A percentile compares a stretch with the other conserved stretches of the same genome.
These are phyloP conservation scores for Cladosporium sp. DNA, from an alignment of 2,329 filamentous ascomycete genomes.

Conservation along the genomic window DNA sequence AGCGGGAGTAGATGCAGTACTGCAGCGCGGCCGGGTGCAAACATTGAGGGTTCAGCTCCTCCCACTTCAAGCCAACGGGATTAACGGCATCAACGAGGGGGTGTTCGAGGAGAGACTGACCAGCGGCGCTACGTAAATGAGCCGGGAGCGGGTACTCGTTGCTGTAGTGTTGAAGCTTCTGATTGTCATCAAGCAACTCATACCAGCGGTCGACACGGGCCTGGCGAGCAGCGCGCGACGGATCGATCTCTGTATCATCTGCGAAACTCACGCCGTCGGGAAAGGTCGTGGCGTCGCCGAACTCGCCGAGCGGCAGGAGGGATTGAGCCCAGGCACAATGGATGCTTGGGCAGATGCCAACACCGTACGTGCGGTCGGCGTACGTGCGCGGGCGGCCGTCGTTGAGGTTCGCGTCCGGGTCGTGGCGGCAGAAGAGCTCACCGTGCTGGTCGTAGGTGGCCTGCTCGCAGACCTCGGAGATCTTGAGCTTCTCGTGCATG, in stretches of 20 bases:
- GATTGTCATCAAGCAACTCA: conserved; percentile 10
- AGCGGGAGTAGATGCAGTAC: background rate
- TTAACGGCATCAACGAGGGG: background rate
- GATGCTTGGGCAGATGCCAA: conserved; percentile 14
- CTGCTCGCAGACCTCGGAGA: conserved; percentile 9
- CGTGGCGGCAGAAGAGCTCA: conserved; percentile 7
- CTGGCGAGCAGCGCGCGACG: conserved; percentile 10
- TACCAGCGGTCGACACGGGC: conserved; percentile 14
- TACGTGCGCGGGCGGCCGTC: conserved; percentile 6
- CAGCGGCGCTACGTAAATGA: conserved; percentile 1
- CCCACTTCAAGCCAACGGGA: conserved; percentile 1
- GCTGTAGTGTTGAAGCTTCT: conserved; percentile 12
- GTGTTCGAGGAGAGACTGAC: background rate
- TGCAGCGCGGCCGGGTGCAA: conserved; percentile 9
- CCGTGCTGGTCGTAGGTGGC: conserved; percentile 11
- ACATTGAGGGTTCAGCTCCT: conserved; percentile 16
- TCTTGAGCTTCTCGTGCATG: conserved; percentile 14
- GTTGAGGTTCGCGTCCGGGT: conserved; percentile 4
- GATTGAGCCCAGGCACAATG: conserved; percentile 10
- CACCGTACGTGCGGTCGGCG: conserved; percentile 8
- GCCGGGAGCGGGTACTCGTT: conserved; percentile 5
- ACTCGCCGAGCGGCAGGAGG: conserved; percentile 4
- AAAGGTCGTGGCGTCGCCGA: conserved; percentile 20
- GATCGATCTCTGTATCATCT: conserved; percentile 14
- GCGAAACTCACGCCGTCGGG: conserved; percentile 25